phyloP scores from a whole-genome alignment of 2,329 filamentous ascomycete species.

The Pseudovirgaria hyperparasitica region DNA sequence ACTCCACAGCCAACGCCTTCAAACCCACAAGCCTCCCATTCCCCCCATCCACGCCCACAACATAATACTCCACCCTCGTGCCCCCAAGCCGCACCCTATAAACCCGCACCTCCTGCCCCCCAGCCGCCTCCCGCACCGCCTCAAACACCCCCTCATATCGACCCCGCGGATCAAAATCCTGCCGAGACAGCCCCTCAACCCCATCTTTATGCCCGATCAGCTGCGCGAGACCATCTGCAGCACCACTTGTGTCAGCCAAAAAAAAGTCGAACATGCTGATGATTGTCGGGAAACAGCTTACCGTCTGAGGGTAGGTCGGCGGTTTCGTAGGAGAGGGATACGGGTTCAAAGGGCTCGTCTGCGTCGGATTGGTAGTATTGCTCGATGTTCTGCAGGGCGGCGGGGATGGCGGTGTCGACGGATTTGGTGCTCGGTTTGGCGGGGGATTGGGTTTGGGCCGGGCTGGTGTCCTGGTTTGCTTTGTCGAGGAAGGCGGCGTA shows the following conservation, averaged over 20 bases:
- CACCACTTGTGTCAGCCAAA: conserved; percentile 1
- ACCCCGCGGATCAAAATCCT: conserved; percentile 60
- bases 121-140: conserved; percentile 50
- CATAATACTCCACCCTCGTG: conserved; percentile 65
- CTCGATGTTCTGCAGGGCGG: conserved; percentile 26
- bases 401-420: conserved; percentile 45
- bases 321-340: conserved; percentile 51
- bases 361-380: conserved; percentile 67
- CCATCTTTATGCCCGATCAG: conserved; percentile 47
- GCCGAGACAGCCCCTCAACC: conserved; percentile 53
- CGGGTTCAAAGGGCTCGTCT: conserved; percentile 73
- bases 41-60: conserved; percentile 51
- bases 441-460: conserved; percentile 13
- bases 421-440: conserved; percentile 21
- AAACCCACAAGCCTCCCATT: conserved; percentile 58
- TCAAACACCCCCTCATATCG: conserved; percentile 58
- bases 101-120: conserved; percentile 57
- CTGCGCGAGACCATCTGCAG: conserved; percentile 53
- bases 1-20: conserved; percentile 66
- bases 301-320: conserved; percentile 44
- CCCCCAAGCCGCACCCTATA: conserved; percentile 55
- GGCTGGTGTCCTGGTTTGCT: conserved; percentile 55
- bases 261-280: conserved; percentile 1
- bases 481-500: conserved; percentile 80
- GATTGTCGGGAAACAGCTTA: conserved; percentile 17